Evolutionary conservation across 768 basidiomycete species (phyloP), one percentile per base, ranked within the genome.

Genomic region (Phallus indusiatus): DNA sequence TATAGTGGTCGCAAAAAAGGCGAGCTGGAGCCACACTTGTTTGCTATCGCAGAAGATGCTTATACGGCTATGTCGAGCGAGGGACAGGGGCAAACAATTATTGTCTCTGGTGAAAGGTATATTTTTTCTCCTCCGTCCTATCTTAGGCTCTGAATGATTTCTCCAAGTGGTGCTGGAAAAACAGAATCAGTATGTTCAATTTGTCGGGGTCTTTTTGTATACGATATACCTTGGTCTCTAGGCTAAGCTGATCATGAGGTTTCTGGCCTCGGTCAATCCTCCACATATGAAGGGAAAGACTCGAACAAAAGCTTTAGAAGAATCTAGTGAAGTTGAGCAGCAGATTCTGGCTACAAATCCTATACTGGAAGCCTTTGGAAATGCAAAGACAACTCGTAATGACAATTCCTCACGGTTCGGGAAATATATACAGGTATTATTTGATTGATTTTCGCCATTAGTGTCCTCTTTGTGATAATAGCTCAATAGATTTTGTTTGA

Each of bases 311-410:
- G 84, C 87, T 11, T 71, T 89, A 53, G 93, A 89, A 67, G 92
- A 88, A 63, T 88, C 89, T 2, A 94, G 87, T 69, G 96, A 97
- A 72, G 93, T 94, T 63, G 96, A 99, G 70, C 84, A 86, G 53
- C 96, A 98, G 72, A 99, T 99, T 61, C 76, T 99, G 56, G 96
- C 96, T 28, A 97, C 95, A n/a, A 99, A 99, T 71, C 96, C 96
- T 21, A 98, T 96, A 67, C 85, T 99, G 63, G 96, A 99, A 73
- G 90, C 96, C 0, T 98, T 99, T 65, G 96, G 96, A 64, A 99
- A 99, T 72, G 96, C 96, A 21, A 99, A 99, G 75, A 99, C 96
- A 34, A 97, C 96, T 16, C 82, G 96, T 60, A 99, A 99, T 69
- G 96, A 99, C 73, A 99, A 99, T 71, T 96, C 93, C 8, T 99